Conservation (phyloP, 768 basidiomycete genomes). For the Panaeolus cyanescens region DNA sequence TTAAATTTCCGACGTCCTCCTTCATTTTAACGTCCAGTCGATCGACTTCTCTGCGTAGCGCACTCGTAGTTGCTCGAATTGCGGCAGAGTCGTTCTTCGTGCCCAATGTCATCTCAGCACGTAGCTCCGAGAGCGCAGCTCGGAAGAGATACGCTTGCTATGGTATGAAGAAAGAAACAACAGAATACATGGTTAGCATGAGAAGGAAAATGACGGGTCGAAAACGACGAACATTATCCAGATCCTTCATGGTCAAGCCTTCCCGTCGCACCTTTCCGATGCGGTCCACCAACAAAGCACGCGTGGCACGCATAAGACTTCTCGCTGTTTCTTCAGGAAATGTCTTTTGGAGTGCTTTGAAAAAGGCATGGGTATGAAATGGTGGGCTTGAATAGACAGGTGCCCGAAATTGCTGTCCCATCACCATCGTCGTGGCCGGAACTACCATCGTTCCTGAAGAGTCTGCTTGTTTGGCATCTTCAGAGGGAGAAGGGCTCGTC, state of each 20-base stretch:
- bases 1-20: conserved; percentile 84
- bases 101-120: conserved; percentile 81
- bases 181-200: not conserved
- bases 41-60: conserved; percentile 86
- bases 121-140: conserved; percentile 88
- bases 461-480: conserved; percentile 3
- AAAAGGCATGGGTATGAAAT: conserved; percentile 83
- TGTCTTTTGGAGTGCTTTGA: conserved; percentile 65
- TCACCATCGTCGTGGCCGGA: conserved; percentile 20
- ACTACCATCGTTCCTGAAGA: conserved; percentile 13
- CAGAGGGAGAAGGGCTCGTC: conserved; percentile 1
- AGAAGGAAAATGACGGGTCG: not conserved
- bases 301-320: conserved; percentile 81
- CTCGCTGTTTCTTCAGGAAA: conserved; percentile 76
- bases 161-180: conserved; percentile 3
- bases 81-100: conserved; percentile 84
- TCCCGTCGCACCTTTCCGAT: conserved; percentile 70
- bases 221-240: conserved; percentile 69
- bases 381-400: conserved; percentile 66
- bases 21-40: conserved; percentile 87
- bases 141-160: conserved; percentile 96
- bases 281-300: conserved; percentile 78
- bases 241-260: conserved; percentile 72
- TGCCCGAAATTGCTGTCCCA: conserved; percentile 20
- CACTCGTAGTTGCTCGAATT: conserved; percentile 75